Base-by-base conservation (phyloP, 2,329 filamentous ascomycete genomes). In the Ramularia endophylla region DNA sequence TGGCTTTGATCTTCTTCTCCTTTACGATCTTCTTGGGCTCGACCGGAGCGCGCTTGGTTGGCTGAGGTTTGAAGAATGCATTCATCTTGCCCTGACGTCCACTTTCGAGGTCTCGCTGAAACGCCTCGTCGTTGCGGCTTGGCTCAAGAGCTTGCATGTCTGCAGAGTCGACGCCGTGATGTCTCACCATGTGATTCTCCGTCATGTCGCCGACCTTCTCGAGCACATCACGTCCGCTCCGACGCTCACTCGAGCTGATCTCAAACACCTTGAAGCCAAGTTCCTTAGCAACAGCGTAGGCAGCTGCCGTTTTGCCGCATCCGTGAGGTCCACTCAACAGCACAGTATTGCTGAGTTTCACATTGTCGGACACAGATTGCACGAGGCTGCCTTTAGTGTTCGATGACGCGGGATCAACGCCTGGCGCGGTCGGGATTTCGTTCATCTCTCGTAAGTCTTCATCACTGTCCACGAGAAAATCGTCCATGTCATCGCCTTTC, bases 121-220 rank as follows among this genome's bases (percentile, higher is more conserved):
- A 65, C 6, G 73, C 70, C 33, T 77, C 57, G 11, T 63, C 57
- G 13, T 64, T 56, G 1, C 51, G 55, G 31, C 61, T 61, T 2
- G 58, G 52, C 12, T 70, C 66, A 25, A 64, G 63, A 17, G 65
- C 59, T 3, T 40, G 47, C 8, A 45, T 20, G 17, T 59, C 55
- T 19, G 43, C 34, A 13, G 54, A 55, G n/a, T 46, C 40, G 5
- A 37, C 47, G 7, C 55, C 56, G 38, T 62, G 57, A 31, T 72
- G 72, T 50, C 81, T 80, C 15, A 98, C 90, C 2, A 95, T 74
- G 63, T 98, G 92, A 55, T 98, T 97, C 47, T 83, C 82, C 3
- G 88, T 92, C 90, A 98, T 97, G 64, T 98, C 88, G 29, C 92
- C 94, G 32, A 98, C 87, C 53, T 78, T 86, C 56, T 98, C 92